Conservation (phyloP, 2,329 filamentous ascomycete species). For the Clathrospora elynae region DNA sequence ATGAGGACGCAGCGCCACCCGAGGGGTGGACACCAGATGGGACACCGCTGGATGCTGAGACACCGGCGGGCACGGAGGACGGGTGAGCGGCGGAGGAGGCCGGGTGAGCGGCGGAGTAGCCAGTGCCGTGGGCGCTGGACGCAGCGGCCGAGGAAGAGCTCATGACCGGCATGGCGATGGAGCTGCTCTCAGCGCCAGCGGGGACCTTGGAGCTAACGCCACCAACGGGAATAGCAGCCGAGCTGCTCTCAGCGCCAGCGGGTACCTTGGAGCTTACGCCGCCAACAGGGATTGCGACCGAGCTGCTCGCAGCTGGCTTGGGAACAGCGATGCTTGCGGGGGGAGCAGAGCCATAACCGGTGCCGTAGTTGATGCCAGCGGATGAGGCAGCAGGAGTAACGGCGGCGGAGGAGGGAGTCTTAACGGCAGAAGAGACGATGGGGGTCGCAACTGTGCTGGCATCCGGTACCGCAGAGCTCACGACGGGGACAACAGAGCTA, state of each 20-base stretch:
- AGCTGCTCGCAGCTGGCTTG: too few relatives aligned
- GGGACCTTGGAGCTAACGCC: conserved; percentile 8
- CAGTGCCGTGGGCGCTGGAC: conserved; percentile 6
- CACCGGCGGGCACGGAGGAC: conserved; percentile 9
- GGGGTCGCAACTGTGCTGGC: not conserved
- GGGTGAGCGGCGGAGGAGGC: not conserved
- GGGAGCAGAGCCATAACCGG: not conserved
- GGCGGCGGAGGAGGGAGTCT: not conserved
- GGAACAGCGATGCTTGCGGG: too few relatives aligned
- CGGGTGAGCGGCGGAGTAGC: conserved; percentile 17
- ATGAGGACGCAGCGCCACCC: conserved; percentile 3
- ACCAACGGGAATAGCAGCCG: conserved; percentile 5
- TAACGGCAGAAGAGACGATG: not conserved
- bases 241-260: too few relatives aligned
- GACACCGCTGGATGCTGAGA: conserved; percentile 5
- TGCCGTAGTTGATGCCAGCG: not conserved
- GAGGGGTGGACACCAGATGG: conserved; percentile 23
- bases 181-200: conserved; percentile 15
- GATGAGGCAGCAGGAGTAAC: conserved; percentile 2
- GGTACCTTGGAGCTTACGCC: too few relatives aligned
- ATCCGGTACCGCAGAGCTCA: conserved; percentile 11
- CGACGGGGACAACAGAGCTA: conserved; percentile 12
- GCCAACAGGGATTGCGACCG: too few relatives aligned
- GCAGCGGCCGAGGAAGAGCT: conserved; percentile 4
- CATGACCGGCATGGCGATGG: conserved; percentile 4